Conservation (phyloP, 139 green algal genomes). For the Closterium sp. region DNA sequence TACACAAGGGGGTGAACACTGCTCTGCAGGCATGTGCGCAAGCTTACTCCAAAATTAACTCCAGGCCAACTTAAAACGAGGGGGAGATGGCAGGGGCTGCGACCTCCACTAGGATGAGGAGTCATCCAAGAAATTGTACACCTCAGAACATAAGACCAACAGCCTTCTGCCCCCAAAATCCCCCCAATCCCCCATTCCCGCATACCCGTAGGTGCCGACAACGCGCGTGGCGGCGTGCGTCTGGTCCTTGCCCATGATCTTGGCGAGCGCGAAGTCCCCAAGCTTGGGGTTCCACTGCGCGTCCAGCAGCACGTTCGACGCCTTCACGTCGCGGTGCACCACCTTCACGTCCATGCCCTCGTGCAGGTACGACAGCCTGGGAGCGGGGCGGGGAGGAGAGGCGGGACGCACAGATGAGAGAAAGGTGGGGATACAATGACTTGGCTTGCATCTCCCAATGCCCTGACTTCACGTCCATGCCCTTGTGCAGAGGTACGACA, state of each 20-base stretch:
- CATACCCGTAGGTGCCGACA: constrained; percentile 38
- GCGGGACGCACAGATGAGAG: not conserved
- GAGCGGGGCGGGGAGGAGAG: not conserved
- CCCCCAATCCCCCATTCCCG: not conserved
- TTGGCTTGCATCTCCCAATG: not conserved
- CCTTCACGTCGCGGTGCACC: constrained; percentile 45
- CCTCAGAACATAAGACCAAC: not conserved
- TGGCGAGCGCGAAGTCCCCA: constrained; percentile 37
- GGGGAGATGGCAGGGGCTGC: not conserved
- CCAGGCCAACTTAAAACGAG: too few species aligned
- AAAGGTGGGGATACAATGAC: not conserved
- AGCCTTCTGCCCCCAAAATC: too few species aligned
- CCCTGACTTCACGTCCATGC: not conserved
- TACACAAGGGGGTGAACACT: too few species aligned
- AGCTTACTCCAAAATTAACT: too few species aligned
- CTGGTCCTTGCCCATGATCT: constrained; percentile 25
- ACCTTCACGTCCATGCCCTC: constrained; percentile 25
- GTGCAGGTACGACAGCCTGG: constrained; percentile 39
- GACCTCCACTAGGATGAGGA: not conserved
- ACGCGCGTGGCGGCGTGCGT: constrained; percentile 32
- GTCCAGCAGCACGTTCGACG: constrained; percentile 39
- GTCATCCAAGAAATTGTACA: not conserved
- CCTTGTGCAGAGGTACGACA: not conserved
- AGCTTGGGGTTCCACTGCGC: constrained; percentile 36
- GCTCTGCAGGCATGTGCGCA: too few species aligned